Percentiles rank a stretch among this genome's conserved stretches.
These are phyloP conservation scores for Cladosporium sp. DNA, from an alignment of 2,329 filamentous ascomycete genomes.

Conservation along the genomic window DNA sequence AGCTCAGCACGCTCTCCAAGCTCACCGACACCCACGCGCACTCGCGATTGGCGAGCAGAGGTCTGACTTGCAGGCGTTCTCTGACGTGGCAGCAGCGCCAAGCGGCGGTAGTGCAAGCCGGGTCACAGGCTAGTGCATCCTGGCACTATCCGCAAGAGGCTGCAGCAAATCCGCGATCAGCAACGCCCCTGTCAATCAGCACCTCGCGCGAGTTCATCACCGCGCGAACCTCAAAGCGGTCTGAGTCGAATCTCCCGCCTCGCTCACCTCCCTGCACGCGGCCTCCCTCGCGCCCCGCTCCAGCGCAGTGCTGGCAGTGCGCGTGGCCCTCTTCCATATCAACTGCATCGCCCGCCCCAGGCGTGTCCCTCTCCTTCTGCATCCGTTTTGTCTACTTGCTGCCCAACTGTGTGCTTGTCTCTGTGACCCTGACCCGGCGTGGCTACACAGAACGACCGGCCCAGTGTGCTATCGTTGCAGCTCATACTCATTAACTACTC, in stretches of 20 bases:
- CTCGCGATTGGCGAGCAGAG: constrained; percentile 6
- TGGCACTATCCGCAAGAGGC: background rate
- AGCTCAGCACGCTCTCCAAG: background rate
- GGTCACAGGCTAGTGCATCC: constrained; percentile 7
- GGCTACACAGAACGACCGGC: constrained; percentile 7
- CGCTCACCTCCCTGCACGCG: constrained; percentile 9
- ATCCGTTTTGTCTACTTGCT: constrained; percentile 16
- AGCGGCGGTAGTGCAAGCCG: background rate
- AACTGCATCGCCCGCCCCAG: constrained; percentile 18
- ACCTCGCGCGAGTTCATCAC: constrained; percentile 3
- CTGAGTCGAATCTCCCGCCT: constrained; percentile 1
- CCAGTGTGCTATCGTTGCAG: constrained; percentile 7
- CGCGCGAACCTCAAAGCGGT: constrained; percentile 12
- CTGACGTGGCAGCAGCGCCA: constrained; percentile 10
- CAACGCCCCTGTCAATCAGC: constrained; percentile 12
- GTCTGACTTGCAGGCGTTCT: background rate
- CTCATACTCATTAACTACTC: constrained; percentile 1
- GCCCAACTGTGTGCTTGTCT: constrained; percentile 15
- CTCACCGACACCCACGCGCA: background rate
- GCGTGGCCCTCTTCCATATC: constrained; percentile 20
- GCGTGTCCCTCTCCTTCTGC: constrained; percentile 11
- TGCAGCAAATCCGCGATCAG: constrained; percentile 13
- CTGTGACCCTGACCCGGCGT: constrained; percentile 12
- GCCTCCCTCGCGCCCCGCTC: constrained; percentile 7
- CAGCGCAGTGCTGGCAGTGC: constrained; percentile 2